Conservation (phyloP, 306 rosid genomes). For the Cyamopsis tetragonoloba region DNA sequence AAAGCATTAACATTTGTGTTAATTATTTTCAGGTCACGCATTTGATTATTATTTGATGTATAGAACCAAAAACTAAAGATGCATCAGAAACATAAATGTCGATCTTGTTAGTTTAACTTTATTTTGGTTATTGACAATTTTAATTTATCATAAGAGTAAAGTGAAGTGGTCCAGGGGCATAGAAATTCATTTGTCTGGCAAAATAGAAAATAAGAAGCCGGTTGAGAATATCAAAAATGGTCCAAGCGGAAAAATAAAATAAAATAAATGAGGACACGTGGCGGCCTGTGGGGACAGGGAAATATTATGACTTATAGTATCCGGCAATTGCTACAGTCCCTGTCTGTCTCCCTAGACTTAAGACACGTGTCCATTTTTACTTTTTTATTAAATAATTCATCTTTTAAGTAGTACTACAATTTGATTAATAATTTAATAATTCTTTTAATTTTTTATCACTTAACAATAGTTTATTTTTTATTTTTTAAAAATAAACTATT, state of each 20-base stretch:
- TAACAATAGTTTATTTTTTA: no score
- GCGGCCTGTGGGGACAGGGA: neutral
- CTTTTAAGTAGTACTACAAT: no score
- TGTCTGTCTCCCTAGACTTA: neutral
- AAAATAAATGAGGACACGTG: no score
- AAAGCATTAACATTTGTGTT: no score
- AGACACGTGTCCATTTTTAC: conserved; percentile 1
- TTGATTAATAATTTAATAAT: no score
- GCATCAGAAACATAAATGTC: neutral
- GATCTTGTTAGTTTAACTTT: neutral
- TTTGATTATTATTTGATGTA: no score
- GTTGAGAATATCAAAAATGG: neutral
- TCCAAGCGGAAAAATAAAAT: no score
- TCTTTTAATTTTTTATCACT: no score
- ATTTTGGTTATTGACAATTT: neutral
- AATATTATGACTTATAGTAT: neutral
- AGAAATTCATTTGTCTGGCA: neutral
- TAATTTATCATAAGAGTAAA: neutral
- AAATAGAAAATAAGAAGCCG: neutral
- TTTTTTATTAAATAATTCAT: neutral
- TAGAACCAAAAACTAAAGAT: neutral
- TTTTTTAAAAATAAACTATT: no score
- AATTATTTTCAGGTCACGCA: no score
- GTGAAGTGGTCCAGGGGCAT: neutral
- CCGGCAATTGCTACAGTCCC: neutral